These are phyloP conservation scores for Furcasterigmium sp. DNA, from an alignment of 2,329 filamentous ascomycete species.

Conservation along the genomic window DNA sequence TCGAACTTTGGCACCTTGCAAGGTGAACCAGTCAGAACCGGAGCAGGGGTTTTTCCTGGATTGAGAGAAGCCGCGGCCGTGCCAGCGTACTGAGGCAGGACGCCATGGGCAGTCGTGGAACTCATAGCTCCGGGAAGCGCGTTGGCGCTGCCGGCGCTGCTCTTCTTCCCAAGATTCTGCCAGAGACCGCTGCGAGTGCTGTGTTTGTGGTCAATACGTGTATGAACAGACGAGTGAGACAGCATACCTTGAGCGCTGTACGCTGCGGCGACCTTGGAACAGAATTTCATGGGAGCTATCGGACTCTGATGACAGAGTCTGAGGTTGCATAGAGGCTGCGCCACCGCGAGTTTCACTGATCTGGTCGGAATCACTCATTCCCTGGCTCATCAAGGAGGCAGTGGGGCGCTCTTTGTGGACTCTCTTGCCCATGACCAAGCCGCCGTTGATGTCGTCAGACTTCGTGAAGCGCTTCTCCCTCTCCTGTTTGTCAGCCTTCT, in stretches of 20 bases:
- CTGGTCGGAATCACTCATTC: conserved; percentile 1
- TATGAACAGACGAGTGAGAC: neutral
- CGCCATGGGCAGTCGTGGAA: conserved; percentile 48
- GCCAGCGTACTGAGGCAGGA: conserved; percentile 47
- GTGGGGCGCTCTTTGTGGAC: conserved; percentile 5
- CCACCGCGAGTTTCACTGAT: neutral
- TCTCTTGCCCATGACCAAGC: neutral
- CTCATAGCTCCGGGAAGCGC: conserved; percentile 43
- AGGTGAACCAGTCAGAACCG: conserved; percentile 22
- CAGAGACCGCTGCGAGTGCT: conserved; percentile 39
- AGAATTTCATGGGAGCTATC: conserved; percentile 15
- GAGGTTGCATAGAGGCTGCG: neutral
- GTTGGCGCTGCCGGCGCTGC: conserved; percentile 37
- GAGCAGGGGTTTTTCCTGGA: conserved; percentile 30
- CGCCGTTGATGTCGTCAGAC: conserved; percentile 11
- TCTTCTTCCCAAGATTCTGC: conserved; percentile 46
- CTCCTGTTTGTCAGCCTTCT: neutral
- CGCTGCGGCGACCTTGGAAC: conserved; percentile 28
- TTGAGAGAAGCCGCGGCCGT: conserved; percentile 46
- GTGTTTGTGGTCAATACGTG: conserved; percentile 11
- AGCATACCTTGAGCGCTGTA: conserved; percentile 24
- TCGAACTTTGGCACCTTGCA: conserved; percentile 15
- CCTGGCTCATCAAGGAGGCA: conserved; percentile 2
- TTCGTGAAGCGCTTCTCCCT: conserved; percentile 10
- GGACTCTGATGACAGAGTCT: neutral